Evolutionary conservation across 179 eudicot species (phyloP), one percentile per base, ranked within the genome.

Genomic region (Carnegiea gigantea): DNA sequence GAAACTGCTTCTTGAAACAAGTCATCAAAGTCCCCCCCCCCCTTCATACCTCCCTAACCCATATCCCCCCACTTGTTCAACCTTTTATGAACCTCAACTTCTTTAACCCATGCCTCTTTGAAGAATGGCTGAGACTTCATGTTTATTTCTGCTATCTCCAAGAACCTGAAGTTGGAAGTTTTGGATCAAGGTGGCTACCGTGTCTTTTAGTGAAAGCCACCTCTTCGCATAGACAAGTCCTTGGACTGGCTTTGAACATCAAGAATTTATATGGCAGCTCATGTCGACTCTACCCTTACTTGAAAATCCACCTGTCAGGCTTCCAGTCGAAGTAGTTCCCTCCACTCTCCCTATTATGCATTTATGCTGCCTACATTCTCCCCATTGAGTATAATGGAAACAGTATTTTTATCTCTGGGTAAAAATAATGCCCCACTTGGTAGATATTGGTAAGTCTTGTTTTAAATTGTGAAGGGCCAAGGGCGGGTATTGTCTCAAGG

Each of bases 301-400:
- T 76, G n/a, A 82, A 79, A 20, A 83, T 79, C 85, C 85, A 83
- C 71, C 85, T 86, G 44, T 83, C 78, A 6, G 81, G 85, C 74
- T 79, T 49, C 30, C 82, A 82, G 38, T 77, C 59, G 18, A 8
- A 21, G 64, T 49, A 79, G 73, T 86, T 77, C n/a, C 0, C 36
- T 1, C 36, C 36, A 33, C 36, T 73, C 76, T 20, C 86, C 90
- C 90, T 53, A 14, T 11, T 87, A 86, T 28, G 30, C 30, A 28
- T 28, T 28, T 28, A 28, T 71, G 86, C 76, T 0, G 81, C 81
- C 36, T 74, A 51, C 77, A 77, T 85, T 48, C 91, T 62, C 40
- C 84, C 89, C 36, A 33, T 33, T 33, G 36, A 0, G 36, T 33
- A 82, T 53, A 85, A 17, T 0, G 76, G 73, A 33, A 89, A 60